A percentile compares a stretch with the other conserved stretches of the same genome.
Evolutionary conservation across 116 monocot species (phyloP).

Genomic region (Iris pallida): DNA sequence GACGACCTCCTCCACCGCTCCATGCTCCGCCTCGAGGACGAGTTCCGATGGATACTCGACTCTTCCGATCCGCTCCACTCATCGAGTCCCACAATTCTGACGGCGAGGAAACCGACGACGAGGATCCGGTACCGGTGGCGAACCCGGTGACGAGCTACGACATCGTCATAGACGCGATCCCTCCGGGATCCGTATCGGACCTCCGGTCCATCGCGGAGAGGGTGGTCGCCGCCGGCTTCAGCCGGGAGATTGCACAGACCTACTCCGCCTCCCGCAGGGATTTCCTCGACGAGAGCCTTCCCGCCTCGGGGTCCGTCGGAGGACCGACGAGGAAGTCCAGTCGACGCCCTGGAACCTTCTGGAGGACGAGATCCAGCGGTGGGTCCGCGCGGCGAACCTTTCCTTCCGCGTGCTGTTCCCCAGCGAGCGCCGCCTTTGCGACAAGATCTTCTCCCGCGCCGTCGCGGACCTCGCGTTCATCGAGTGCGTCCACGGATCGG

Average conservation of each 20-base stretch:
- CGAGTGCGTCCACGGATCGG: slow-evolving; percentile 49
- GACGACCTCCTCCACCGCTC: slow-evolving; percentile 66
- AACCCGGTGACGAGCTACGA: slow-evolving; percentile 64
- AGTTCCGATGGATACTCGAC: slow-evolving; percentile 66
- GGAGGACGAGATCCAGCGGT: slow-evolving; percentile 65
- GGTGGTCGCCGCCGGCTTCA: slow-evolving; percentile 65
- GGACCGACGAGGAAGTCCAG: slow-evolving; percentile 25
- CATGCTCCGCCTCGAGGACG: slow-evolving; percentile 72
- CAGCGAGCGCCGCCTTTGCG: slow-evolving; percentile 85
- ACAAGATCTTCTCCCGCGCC: slow-evolving; percentile 14
- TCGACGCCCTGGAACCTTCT: slow-evolving; percentile 50
- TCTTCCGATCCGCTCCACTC: slow-evolving; percentile 20
- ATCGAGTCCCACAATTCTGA: slow-evolving; percentile 24
- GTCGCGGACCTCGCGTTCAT: slow-evolving; percentile 71
- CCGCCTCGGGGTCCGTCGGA: slow-evolving; percentile 48
- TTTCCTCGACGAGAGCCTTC: slow-evolving; percentile 80
- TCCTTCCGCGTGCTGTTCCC: slow-evolving; percentile 64
- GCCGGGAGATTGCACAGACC: slow-evolving; percentile 49
- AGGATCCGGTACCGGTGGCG: slow-evolving; percentile 60
- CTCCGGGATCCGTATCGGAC: slow-evolving; percentile 68
- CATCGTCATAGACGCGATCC: slow-evolving; percentile 79
- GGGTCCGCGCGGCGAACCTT: slow-evolving; percentile 56
- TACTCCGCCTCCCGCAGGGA: slow-evolving; percentile 49
- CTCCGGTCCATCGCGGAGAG: slow-evolving; percentile 63
- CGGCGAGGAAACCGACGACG: slow-evolving; percentile 33